Conservation (phyloP, 768 basidiomycete species). For the Tulasnella sp. region DNA sequence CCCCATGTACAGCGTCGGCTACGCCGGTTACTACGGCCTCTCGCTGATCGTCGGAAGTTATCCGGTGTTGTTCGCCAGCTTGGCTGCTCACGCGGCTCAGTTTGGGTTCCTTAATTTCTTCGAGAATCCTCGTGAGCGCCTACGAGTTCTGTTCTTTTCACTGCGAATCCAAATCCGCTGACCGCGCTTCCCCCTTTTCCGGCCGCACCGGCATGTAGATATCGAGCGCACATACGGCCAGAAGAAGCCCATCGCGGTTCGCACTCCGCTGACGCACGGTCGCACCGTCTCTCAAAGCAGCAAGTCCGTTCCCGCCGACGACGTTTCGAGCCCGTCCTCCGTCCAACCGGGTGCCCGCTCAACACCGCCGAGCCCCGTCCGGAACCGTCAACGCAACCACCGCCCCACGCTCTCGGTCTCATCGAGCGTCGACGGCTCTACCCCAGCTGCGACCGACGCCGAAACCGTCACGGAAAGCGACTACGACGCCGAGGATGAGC, state of each 20-base stretch:
- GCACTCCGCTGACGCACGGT: constrained; percentile 52
- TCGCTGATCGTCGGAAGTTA: constrained; percentile 88
- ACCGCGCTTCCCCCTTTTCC: neutral
- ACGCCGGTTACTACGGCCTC: constrained; percentile 95
- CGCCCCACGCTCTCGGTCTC: constrained; percentile 16
- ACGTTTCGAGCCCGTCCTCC: neutral
- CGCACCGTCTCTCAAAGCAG: constrained; percentile 11
- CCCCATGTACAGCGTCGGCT: constrained; percentile 95
- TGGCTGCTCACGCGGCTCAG: constrained; percentile 93
- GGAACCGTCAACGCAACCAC: neutral
- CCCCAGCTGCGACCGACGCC: constrained; percentile 65
- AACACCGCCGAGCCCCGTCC: neutral
- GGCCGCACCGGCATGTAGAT: constrained; percentile 51
- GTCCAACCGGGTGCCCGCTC: neutral
- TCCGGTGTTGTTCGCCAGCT: constrained; percentile 83
- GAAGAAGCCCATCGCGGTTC: constrained; percentile 81
- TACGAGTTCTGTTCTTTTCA: neutral
- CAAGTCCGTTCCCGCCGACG: neutral
- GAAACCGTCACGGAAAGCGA: constrained; percentile 70
- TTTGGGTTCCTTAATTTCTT: constrained; percentile 95
- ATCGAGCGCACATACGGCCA: constrained; percentile 93
- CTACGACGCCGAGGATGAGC: constrained; percentile 20
- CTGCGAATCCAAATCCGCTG: neutral
- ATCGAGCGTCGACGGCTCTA: constrained; percentile 40
- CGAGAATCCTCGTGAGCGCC: constrained; percentile 86